A percentile compares a stretch with the other conserved stretches of the same genome.
Evolutionary conservation across 2,329 filamentous ascomycete species (phyloP).

Genomic region (Alternaria longipes): DNA sequence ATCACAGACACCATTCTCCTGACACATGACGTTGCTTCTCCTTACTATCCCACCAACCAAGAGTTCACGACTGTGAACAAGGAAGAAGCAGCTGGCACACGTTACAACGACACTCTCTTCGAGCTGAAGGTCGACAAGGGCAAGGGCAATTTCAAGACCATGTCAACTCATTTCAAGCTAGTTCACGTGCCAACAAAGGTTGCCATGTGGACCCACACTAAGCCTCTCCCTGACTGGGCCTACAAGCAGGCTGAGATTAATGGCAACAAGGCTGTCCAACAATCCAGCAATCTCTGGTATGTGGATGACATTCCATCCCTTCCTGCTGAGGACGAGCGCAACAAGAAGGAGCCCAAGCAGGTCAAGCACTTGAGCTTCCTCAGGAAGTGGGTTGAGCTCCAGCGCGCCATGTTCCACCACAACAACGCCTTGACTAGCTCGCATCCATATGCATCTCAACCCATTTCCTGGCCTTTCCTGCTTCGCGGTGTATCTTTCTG

Average conservation of each 20-base stretch:
- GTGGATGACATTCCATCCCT: slow-evolving; percentile 91
- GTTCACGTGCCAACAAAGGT: slow-evolving; percentile 95
- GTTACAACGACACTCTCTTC: slow-evolving; percentile 90
- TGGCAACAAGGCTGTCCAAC: slow-evolving; percentile 93
- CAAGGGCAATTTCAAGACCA: slow-evolving; percentile 84
- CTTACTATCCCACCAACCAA: slow-evolving; percentile 96
- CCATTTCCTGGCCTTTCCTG: slow-evolving; percentile 97
- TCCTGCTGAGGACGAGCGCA: slow-evolving; percentile 73
- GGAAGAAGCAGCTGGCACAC: slow-evolving; percentile 76
- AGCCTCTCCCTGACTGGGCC: slow-evolving; percentile 94
- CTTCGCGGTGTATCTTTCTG: slow-evolving; percentile 98
- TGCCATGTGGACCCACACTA: slow-evolving; percentile 98
- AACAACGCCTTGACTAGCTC: slow-evolving; percentile 98
- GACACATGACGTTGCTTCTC: slow-evolving; percentile 96
- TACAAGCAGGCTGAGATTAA: slow-evolving; percentile 99
- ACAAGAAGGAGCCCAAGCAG: slow-evolving; percentile 77
- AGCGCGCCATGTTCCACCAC: slow-evolving; percentile 99
- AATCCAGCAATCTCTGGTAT: slow-evolving; percentile 93
- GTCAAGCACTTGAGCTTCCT: slow-evolving; percentile 88
- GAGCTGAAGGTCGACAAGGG: slow-evolving; percentile 91
- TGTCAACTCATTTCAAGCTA: slow-evolving; percentile 94
- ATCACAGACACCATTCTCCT: slow-evolving; percentile 86
- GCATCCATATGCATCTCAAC: slow-evolving; percentile 93
- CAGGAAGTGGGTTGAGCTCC: slow-evolving; percentile 93
- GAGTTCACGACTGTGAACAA: slow-evolving; percentile 87